Conservation (phyloP, 2,329 filamentous ascomycete species). For the Cryphonectria nitschkei region DNA sequence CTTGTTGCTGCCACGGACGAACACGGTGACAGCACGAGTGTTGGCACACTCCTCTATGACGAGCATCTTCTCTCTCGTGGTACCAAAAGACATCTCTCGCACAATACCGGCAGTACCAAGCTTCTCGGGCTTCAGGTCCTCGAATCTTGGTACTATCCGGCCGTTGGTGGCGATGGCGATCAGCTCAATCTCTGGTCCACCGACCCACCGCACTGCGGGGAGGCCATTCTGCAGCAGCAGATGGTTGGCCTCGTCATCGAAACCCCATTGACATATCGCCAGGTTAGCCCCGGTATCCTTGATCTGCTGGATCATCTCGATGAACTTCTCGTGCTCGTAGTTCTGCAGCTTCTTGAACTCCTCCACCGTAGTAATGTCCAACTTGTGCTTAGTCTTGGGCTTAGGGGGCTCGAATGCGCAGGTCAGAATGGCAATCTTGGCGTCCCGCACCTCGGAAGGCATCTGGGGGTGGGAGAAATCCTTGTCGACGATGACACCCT, state of each 20-base stretch:
- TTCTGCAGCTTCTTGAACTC: slow-evolving; percentile 98
- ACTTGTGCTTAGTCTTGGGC: slow-evolving; percentile 99
- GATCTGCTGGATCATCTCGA: slow-evolving; percentile 98
- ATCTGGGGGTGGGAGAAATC: slow-evolving; percentile 99
- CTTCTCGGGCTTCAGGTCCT: slow-evolving; percentile 90
- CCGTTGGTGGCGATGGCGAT: slow-evolving; percentile 99
- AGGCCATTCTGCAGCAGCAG: slow-evolving; percentile 93
- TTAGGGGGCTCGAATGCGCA: slow-evolving; percentile 99
- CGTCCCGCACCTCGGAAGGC: slow-evolving; percentile 92
- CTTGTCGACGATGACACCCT: slow-evolving; percentile 98
- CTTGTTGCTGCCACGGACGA: slow-evolving; percentile 98
- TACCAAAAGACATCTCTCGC: slow-evolving; percentile 94
- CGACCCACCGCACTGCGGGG: slow-evolving; percentile 96
- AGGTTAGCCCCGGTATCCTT: slow-evolving; percentile 97
- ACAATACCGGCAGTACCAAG: slow-evolving; percentile 88
- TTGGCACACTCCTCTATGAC: slow-evolving; percentile 99
- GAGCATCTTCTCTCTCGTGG: slow-evolving; percentile 98
- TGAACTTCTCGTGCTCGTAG: slow-evolving; percentile 95
- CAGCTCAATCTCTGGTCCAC: slow-evolving; percentile 95
- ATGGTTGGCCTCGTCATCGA: slow-evolving; percentile 99
- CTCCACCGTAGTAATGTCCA: slow-evolving; percentile 95
- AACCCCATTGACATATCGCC: slow-evolving; percentile 99
- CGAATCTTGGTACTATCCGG: slow-evolving; percentile 94
- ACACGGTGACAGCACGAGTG: slow-evolving; percentile 92
- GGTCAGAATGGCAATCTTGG: slow-evolving; percentile 95